Conservation (phyloP, 495 filamentous ascomycete species). For the Neurospora sp. region DNA sequence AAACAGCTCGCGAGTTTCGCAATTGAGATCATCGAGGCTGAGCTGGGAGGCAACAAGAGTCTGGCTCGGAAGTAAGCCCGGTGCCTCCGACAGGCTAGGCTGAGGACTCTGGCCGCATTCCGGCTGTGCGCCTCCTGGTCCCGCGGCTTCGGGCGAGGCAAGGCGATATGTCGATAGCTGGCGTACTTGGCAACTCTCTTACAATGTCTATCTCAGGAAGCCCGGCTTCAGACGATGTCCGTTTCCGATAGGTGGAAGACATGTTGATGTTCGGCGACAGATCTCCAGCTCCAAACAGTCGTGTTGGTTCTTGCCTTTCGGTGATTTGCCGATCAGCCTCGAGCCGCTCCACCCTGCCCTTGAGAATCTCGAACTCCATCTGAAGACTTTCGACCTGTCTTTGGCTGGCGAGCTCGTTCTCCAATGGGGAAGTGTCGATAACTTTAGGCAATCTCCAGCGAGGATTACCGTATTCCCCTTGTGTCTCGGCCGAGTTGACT, state of each 20-base stretch:
- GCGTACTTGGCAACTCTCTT: not conserved
- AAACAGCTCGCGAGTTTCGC: slow-evolving; percentile 25
- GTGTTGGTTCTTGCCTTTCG: not conserved
- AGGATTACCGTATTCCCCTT: not conserved
- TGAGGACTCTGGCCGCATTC: not conserved
- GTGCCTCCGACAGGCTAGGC: not conserved
- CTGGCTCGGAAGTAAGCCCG: not conserved
- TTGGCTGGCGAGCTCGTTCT: slow-evolving; percentile 20
- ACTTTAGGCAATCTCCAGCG: not conserved
- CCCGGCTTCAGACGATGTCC: slow-evolving; percentile 1
- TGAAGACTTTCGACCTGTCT: slow-evolving; percentile 27
- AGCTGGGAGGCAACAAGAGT: slow-evolving; percentile 12
- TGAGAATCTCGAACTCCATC: slow-evolving; percentile 32
- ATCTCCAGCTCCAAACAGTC: too few relatives aligned
- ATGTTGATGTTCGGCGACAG: not conserved
- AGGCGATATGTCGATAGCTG: not conserved
- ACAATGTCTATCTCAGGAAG: not conserved
- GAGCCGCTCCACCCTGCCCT: slow-evolving; percentile 22
- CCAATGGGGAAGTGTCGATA: slow-evolving; percentile 9
- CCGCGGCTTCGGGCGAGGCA: not conserved
- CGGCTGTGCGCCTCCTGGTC: not conserved
- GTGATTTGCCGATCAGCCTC: slow-evolving; percentile 9
- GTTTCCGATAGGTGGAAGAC: slow-evolving; percentile 1
- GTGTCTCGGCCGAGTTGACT: not conserved
- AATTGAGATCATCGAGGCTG: slow-evolving; percentile 23